These are phyloP conservation scores for Penicillium sp. DNA, from an alignment of 2,329 filamentous ascomycete genomes.

Conservation along the genomic window DNA sequence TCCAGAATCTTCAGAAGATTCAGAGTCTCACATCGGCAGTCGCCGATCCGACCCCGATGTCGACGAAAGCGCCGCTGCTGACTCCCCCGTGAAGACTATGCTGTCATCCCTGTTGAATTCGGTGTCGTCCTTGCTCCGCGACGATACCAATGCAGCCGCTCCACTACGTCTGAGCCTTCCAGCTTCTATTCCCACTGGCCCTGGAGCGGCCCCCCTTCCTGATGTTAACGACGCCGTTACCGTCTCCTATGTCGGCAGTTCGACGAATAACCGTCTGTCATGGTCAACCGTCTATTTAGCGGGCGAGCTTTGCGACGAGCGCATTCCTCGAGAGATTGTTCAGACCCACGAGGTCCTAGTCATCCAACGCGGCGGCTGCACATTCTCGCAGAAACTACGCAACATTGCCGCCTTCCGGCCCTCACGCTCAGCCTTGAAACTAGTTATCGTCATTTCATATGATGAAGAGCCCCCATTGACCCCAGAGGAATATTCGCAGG, in stretches of 20 bases:
- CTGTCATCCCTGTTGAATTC: slow-evolving; percentile 51
- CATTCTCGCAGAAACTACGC: slow-evolving; percentile 75
- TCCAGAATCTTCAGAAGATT: slow-evolving; percentile 18
- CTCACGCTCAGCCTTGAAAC: slow-evolving; percentile 61
- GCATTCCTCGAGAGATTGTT: slow-evolving; percentile 53
- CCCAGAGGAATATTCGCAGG: slow-evolving; percentile 10
- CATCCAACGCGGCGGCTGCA: slow-evolving; percentile 77
- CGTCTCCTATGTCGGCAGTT: slow-evolving; percentile 34
- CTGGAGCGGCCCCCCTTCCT: slow-evolving; percentile 65
- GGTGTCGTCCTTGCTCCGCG: slow-evolving; percentile 52
- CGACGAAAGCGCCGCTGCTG: slow-evolving; percentile 28
- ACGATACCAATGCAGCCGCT: slow-evolving; percentile 34
- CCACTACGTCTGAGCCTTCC: slow-evolving; percentile 44
- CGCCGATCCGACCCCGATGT: slow-evolving; percentile 22
- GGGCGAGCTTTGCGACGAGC: slow-evolving; percentile 61
- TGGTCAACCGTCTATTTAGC: slow-evolving; percentile 73
- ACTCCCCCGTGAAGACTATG: slow-evolving; percentile 39
- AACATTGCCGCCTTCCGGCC: slow-evolving; percentile 79
- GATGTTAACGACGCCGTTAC: slow-evolving; percentile 57
- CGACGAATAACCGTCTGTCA: slow-evolving; percentile 52
- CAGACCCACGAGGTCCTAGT: slow-evolving; percentile 71
- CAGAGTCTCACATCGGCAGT: slow-evolving; percentile 16
- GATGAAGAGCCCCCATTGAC: slow-evolving; percentile 46
- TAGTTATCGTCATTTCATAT: slow-evolving; percentile 74
- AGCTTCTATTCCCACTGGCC: slow-evolving; percentile 51